Evolutionary conservation across 176 grass and related monocot genomes (phyloP).

Genomic region (Canna indica): DNA sequence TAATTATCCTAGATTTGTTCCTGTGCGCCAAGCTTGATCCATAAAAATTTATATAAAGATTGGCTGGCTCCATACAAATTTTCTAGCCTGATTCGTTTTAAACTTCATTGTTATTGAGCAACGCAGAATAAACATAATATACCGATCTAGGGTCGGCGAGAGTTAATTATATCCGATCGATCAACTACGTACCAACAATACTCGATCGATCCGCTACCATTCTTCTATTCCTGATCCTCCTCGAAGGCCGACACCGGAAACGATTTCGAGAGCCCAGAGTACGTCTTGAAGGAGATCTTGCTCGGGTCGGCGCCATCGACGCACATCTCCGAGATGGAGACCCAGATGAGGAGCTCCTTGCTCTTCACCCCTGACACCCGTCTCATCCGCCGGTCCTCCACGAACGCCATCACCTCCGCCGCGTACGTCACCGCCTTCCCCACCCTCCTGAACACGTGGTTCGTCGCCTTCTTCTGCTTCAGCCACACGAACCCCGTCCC

Average conservation of each 20-base stretch:
- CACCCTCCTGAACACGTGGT: slow-evolving; percentile 45
- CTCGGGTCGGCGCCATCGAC: slow-evolving; percentile 19
- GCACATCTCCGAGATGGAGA: slow-evolving; percentile 45
- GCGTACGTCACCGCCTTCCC: slow-evolving; percentile 37
- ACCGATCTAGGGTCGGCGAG: too few relatives aligned
- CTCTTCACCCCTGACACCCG: slow-evolving; percentile 51
- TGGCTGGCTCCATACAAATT: too few relatives aligned
- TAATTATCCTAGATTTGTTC: too few relatives aligned
- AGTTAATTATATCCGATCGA: too few relatives aligned
- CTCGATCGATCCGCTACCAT: not conserved
- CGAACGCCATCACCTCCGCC: slow-evolving; percentile 52
- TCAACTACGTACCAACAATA: too few relatives aligned
- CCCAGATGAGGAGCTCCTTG: slow-evolving; percentile 66
- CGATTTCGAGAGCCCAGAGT: slow-evolving; percentile 29
- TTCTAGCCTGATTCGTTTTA: too few relatives aligned
- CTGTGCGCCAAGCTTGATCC: too few relatives aligned
- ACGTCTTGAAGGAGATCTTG: slow-evolving; percentile 51
- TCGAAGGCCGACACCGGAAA: slow-evolving; percentile 37
- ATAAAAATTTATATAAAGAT: too few relatives aligned
- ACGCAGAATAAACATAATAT: too few relatives aligned
- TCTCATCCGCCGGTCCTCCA: slow-evolving; percentile 48
- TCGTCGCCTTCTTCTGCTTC: slow-evolving; percentile 37
- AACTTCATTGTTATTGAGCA: too few relatives aligned
- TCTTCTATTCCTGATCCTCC: not conserved
- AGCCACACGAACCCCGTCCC: slow-evolving; percentile 52